A percentile compares a stretch with the other conserved stretches of the same genome.
phyloP scores from a whole-genome alignment of 2,329 filamentous ascomycete genomes.

The Neopestalotiopsis sp. region DNA sequence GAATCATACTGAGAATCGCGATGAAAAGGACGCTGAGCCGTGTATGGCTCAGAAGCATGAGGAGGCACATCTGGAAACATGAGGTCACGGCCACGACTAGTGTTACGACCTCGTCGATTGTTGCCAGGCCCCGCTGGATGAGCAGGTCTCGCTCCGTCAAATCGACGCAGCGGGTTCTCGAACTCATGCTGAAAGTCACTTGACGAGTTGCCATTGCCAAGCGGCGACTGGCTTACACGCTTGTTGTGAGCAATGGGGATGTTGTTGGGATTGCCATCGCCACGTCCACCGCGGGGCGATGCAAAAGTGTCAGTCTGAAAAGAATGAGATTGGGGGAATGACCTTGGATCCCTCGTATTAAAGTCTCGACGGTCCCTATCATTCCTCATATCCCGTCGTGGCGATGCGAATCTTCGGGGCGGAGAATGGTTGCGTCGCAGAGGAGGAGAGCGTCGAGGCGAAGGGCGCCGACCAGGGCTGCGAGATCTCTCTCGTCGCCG shows the following conservation, averaged over 20 bases:
- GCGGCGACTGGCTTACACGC: constrained; percentile 10
- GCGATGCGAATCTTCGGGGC: constrained; percentile 39
- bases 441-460: constrained; percentile 39
- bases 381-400: constrained; percentile 47
- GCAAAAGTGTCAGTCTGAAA: constrained; percentile 1
- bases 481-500: constrained; percentile 47
- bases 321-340: constrained; percentile 15
- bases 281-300: neutral
- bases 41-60: neutral
- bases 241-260: constrained; percentile 12
- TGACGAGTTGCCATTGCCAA: constrained; percentile 4
- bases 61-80: neutral
- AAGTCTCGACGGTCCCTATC: constrained; percentile 35
- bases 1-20: constrained; percentile 33
- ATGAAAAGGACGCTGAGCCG: neutral
- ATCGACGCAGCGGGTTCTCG: constrained; percentile 5
- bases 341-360: constrained; percentile 18
- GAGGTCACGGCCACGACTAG: neutral
- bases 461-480: constrained; percentile 42
- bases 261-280: constrained; percentile 16
- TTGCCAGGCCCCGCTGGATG: neutral
- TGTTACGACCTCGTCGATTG: constrained; percentile 8
- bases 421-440: constrained; percentile 26
- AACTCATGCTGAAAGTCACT: constrained; percentile 8
- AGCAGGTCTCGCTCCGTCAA: neutral